These are phyloP conservation scores for Pichia sp. DNA, from an alignment of 1,139 yeast species.

Conservation along the genomic window DNA sequence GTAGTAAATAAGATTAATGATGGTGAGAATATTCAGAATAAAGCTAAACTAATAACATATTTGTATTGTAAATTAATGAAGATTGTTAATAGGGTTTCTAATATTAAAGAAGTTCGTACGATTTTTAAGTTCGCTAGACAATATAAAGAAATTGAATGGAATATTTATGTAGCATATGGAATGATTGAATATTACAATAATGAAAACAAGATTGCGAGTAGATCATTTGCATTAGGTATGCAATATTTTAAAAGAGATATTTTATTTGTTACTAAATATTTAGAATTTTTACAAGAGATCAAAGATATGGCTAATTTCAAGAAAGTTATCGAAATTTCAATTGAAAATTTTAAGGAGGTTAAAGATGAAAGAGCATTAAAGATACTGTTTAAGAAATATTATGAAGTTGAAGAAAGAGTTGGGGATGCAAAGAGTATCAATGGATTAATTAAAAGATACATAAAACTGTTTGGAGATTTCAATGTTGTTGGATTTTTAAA, in stretches of 20 bases:
- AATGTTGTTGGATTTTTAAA: neutral
- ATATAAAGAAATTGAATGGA: conserved; percentile 55
- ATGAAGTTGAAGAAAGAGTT: conserved; percentile 43
- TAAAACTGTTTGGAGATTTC: conserved; percentile 41
- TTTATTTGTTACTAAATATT: conserved; percentile 59
- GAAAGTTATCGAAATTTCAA: conserved; percentile 68
- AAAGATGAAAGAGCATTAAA: conserved; percentile 35
- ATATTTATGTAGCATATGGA: conserved; percentile 77
- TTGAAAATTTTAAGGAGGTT: conserved; percentile 35
- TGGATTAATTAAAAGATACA: conserved; percentile 60
- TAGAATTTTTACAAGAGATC: conserved; percentile 63
- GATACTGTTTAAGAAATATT: conserved; percentile 42
- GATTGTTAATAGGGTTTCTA: conserved; percentile 53
- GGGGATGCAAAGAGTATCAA: conserved; percentile 66
- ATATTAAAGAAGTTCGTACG: conserved; percentile 67
- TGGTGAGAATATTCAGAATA: conserved; percentile 26
- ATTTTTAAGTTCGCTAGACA: conserved; percentile 56
- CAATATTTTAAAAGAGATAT: conserved; percentile 50
- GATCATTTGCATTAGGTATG: conserved; percentile 76
- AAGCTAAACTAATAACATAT: conserved; percentile 39
- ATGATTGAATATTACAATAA: conserved; percentile 66
- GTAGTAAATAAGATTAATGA: conserved; percentile 42
- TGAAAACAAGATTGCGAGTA: conserved; percentile 62
- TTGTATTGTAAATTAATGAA: conserved; percentile 55
- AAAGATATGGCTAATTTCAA: conserved; percentile 81